Conservation (phyloP, 495 filamentous ascomycete genomes). For the Pseudevernia furfuracea region DNA sequence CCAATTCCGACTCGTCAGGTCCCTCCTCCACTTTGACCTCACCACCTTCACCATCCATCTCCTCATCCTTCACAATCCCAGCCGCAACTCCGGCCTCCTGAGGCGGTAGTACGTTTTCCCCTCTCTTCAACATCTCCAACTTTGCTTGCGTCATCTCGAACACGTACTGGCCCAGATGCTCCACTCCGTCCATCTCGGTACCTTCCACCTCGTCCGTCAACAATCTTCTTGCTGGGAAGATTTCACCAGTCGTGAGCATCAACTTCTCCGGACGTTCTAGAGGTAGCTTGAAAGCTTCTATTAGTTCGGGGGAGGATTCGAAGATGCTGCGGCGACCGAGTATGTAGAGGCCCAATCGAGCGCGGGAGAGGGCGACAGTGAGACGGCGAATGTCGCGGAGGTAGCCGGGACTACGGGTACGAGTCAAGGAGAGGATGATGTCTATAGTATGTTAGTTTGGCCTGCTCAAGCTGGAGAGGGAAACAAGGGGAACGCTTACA, state of each 20-base stretch:
- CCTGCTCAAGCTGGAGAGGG: not conserved
- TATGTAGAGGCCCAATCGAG: conserved; percentile 85
- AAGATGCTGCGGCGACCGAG: conserved; percentile 87
- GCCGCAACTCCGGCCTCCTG: conserved; percentile 39
- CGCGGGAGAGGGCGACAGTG: conserved; percentile 93
- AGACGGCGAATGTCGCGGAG: conserved; percentile 88
- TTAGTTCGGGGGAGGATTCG: conserved; percentile 78
- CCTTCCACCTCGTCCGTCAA: conserved; percentile 51
- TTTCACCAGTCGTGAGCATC: conserved; percentile 70
- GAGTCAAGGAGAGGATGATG: conserved; percentile 83
- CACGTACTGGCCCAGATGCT: conserved; percentile 95
- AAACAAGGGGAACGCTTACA: conserved; percentile 30
- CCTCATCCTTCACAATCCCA: conserved; percentile 34
- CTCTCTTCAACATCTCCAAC: conserved; percentile 52
- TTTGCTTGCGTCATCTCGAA: conserved; percentile 92
- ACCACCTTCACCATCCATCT: conserved; percentile 32
- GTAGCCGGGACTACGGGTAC: conserved; percentile 86
- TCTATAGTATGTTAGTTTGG: conserved; percentile 27
- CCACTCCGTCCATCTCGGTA: conserved; percentile 73
- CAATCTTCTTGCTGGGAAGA: conserved; percentile 63
- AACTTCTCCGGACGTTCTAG: conserved; percentile 70
- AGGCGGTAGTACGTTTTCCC: conserved; percentile 33
- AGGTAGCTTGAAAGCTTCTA: conserved; percentile 69
- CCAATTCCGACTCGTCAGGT: conserved; percentile 3
- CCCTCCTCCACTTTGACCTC: conserved; percentile 3